phyloP scores from a whole-genome alignment of 164 flowering plant genomes.

The Echeveria elegans region DNA sequence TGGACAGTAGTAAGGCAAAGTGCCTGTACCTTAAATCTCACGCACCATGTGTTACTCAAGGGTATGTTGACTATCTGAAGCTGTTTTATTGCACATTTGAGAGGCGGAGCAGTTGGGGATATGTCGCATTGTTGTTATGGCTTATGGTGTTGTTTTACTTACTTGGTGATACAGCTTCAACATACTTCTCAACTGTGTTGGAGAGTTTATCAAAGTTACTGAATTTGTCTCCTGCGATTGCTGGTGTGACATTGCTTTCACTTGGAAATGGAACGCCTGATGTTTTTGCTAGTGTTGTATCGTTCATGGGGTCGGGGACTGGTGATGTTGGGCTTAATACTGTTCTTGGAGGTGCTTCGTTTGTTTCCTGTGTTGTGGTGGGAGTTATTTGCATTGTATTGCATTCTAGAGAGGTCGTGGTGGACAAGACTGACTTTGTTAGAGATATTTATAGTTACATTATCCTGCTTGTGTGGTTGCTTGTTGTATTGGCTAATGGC shows the following conservation, averaged over 20 bases:
- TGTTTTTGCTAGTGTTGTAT: constrained; percentile 90
- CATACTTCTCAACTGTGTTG: constrained; percentile 82
- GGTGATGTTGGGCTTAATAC: constrained; percentile 92
- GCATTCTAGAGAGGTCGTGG: constrained; percentile 47
- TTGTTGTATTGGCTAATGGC: constrained; percentile 46
- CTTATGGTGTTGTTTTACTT: constrained; percentile 71
- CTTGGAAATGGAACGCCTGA: constrained; percentile 99
- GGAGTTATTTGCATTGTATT: constrained; percentile 66
- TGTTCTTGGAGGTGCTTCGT: constrained; percentile 93
- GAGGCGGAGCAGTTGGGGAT: constrained; percentile 28
- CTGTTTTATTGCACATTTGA: constrained; percentile 58
- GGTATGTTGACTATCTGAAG: constrained; percentile 52
- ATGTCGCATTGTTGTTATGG: constrained; percentile 55
- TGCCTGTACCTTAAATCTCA: constrained; percentile 40
- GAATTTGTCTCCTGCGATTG: constrained; percentile 81
- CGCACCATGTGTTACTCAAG: constrained; percentile 38
- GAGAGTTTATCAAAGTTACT: constrained; percentile 69
- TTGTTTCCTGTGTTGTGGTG: constrained; percentile 81
- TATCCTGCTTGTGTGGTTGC: constrained; percentile 41
- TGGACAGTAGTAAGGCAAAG: constrained; percentile 24
- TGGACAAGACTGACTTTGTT: constrained; percentile 65
- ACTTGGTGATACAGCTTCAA: constrained; percentile 92
- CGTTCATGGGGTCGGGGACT: constrained; percentile 65
- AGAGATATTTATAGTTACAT: constrained; percentile 75
- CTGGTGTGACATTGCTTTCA: constrained; percentile 89